Evolutionary conservation across 805 yeast species (phyloP), one percentile per base, ranked within the genome.

Genomic region (Metschnikowia picachoensis): DNA sequence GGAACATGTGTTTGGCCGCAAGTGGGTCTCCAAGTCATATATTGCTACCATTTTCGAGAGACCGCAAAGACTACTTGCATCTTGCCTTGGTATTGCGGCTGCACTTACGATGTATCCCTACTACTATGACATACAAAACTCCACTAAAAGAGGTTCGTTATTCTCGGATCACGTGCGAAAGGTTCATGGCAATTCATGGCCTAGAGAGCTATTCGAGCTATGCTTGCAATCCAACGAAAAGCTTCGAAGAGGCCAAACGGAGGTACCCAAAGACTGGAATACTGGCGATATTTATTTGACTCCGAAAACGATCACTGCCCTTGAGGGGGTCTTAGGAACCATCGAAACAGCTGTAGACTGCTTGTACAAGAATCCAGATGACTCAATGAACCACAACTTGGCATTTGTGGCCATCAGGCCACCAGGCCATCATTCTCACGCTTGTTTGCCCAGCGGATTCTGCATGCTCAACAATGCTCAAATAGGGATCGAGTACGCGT

Each of bases 381-480:
- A 49, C 11, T 58, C 49, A 5, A 57, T 57, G 57, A 39, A 65
- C 58, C 68, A 70, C 46, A 57, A 71, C 44, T 58, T 71, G 13
- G 82, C 84, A 1, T 86, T 86, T 65, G 83, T 83, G 0, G 80
- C 82, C 1, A 77, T 86, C 35, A 70, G 94, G 41, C 94, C 94
- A 1, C 94, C 95, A 1, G 96, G 96, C 3, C 95, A 87, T 60
- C 96, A 87, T 63, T 82, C 89, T 20, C 94, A 86, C 57, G 84
- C 89, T 0, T 80, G 85, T 46, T 76, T 80, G n/a, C 95, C 95
- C 0, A 82, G 90, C 20, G 96, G 96, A 3, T 87, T 87, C 60
- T 87, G 95, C 61, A 64, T 88, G 39, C 70, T 87, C 43, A 87
- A 87, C 65, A 87, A 87, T 58, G 95, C 84, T 0, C 95, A 87